These are phyloP conservation scores for Tephrocybe sp. DNA, from an alignment of 768 basidiomycete species.

Conservation along the genomic window DNA sequence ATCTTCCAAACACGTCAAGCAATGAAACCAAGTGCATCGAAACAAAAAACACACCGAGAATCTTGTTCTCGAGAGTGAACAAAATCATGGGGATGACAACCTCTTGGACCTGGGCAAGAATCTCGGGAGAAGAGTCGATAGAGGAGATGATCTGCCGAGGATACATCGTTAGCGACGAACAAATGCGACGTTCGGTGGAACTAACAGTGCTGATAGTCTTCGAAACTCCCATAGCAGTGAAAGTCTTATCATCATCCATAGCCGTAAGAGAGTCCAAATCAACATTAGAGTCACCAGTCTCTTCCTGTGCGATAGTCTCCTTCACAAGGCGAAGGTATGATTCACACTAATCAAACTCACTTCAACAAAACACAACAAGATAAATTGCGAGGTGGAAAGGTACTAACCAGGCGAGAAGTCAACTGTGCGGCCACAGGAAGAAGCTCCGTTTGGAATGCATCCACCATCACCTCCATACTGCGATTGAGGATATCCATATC, in stretches of 20 bases:
- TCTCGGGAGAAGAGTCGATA: slow-evolving; percentile 70
- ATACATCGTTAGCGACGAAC: slow-evolving; percentile 1
- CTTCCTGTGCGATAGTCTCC: slow-evolving; percentile 59
- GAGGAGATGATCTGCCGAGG: slow-evolving; percentile 65
- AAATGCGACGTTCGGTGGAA: slow-evolving; percentile 4
- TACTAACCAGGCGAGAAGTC: slow-evolving; percentile 68
- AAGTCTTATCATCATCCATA: slow-evolving; percentile 81
- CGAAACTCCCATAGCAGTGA: slow-evolving; percentile 82
- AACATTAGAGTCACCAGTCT: slow-evolving; percentile 43
- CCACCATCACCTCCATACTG: slow-evolving; percentile 85
- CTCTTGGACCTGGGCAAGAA: slow-evolving; percentile 77
- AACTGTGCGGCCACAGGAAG: slow-evolving; percentile 83
- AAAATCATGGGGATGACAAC: slow-evolving; percentile 75
- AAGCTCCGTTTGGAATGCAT: slow-evolving; percentile 80
- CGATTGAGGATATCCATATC: slow-evolving; percentile 82
- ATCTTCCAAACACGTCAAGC: slow-evolving; percentile 41
- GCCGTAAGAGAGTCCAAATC: slow-evolving; percentile 56
- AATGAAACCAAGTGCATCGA: not conserved
- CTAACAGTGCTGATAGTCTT: slow-evolving; percentile 81
- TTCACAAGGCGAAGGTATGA: slow-evolving; percentile 77
- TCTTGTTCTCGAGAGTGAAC: slow-evolving; percentile 73
- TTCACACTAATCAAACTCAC: slow-evolving; percentile 52
- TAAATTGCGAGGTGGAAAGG: not conserved
- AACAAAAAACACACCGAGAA: slow-evolving; percentile 54
- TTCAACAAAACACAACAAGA: not conserved